phyloP scores from a whole-genome alignment of 73 alveolate genomes.

The Durusdinium trenchii region DNA sequence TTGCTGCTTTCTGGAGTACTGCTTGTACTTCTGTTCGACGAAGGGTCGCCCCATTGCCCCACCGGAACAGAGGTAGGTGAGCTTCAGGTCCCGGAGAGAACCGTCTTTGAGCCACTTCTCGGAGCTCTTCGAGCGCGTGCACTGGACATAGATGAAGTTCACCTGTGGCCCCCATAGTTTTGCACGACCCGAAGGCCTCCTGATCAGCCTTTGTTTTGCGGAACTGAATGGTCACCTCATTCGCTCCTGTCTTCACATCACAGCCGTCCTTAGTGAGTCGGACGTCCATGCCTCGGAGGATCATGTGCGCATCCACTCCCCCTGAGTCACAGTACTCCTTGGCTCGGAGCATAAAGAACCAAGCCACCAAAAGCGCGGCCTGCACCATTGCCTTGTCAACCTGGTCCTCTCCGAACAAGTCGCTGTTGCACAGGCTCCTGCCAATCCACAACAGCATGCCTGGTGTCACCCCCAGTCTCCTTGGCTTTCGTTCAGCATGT shows the following conservation, averaged over 20 bases:
- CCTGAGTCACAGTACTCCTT: not conserved
- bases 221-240: slow-evolving; percentile 3
- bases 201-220: slow-evolving; percentile 48
- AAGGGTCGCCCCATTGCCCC: not conserved
- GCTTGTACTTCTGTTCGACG: not conserved
- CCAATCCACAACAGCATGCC: slow-evolving; percentile 34
- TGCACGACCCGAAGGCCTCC: slow-evolving; percentile 49
- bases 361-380: not conserved
- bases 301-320: not conserved
- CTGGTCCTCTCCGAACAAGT: not conserved
- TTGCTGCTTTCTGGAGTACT: not conserved
- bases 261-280: not conserved
- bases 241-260: not conserved
- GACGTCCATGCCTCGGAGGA: slow-evolving; percentile 22
- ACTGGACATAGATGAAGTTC: not conserved
- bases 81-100: not conserved
- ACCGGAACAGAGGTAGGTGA: not conserved
- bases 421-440: not conserved
- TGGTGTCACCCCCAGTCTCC: slow-evolving; percentile 21
- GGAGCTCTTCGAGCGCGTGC: not conserved
- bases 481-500: not conserved
- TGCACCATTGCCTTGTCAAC: not conserved
- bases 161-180: not conserved
- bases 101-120: not conserved
- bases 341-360: slow-evolving; percentile 33